Conservation (phyloP, 805 yeast genomes). For the Kodamaea kaohsiungensis region DNA sequence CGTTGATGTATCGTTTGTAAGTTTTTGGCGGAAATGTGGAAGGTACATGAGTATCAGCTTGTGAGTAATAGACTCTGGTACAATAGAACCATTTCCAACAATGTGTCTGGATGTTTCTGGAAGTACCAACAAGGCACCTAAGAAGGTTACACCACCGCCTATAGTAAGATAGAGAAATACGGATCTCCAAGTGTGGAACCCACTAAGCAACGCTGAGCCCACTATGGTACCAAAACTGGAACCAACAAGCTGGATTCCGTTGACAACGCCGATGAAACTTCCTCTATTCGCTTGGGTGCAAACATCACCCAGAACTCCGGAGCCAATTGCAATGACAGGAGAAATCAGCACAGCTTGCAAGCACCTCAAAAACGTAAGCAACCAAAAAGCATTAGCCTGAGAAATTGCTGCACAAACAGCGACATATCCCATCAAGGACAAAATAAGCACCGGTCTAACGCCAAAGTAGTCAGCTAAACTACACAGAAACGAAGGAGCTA, state of each 20-base stretch:
- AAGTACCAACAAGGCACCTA: constrained; percentile 27
- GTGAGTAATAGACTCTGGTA: constrained; percentile 45
- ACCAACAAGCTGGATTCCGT: constrained; percentile 69
- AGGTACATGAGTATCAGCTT: constrained; percentile 45
- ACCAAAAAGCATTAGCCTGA: constrained; percentile 54
- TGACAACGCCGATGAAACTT: constrained; percentile 60
- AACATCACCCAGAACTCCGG: constrained; percentile 76
- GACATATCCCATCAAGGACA: constrained; percentile 55
- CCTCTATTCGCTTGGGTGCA: constrained; percentile 71
- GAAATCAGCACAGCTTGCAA: constrained; percentile 77
- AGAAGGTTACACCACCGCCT: constrained; percentile 51
- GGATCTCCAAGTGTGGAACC: constrained; percentile 60
- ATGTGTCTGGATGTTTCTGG: constrained; percentile 77
- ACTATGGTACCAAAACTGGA: constrained; percentile 80
- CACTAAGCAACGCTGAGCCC: constrained; percentile 42
- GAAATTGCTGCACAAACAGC: constrained; percentile 71
- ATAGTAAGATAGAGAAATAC: constrained; percentile 76
- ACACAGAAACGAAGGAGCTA: constrained; percentile 70
- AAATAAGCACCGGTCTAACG: constrained; percentile 64
- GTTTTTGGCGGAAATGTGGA: constrained; percentile 9
- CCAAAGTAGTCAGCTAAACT: constrained; percentile 71
- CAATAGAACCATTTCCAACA: constrained; percentile 75
- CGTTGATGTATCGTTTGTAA: constrained; percentile 13
- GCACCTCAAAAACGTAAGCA: constrained; percentile 64
- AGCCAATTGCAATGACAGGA: constrained; percentile 68